Base-by-base conservation (phyloP, 2,329 filamentous ascomycete species). In the Hymenoscyphus linearis region DNA sequence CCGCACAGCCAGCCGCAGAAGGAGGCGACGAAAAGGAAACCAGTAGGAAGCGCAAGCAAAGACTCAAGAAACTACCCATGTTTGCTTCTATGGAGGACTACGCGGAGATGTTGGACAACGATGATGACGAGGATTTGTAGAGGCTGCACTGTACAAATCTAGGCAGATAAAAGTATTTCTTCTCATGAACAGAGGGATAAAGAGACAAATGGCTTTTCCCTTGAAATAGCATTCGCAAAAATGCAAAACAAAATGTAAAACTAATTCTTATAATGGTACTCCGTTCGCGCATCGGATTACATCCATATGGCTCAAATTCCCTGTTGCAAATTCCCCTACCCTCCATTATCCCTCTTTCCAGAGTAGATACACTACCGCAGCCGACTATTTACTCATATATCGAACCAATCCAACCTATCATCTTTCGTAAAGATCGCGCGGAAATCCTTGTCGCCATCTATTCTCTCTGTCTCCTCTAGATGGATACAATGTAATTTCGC, bases 71-170 rank as follows among this genome's bases (percentile, higher is more conserved):
- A 66, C 79, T 99, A 68, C 95, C 95, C 6, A 96, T 86, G 37
- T 99, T 99, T 78, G 95, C 96, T 22, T 96, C 91, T 35, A 89
- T 83, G 35, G 95, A 98, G 59, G 95, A 98, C 74, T 99, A 98
- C 75, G 93, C 92, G 16, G 89, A 89, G 69, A 82, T 96, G 77
- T 76, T 96, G 73, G 90, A 81, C 3, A 83, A 85, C 65, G 90
- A 95, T 57, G 85, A 86, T 64, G 86, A 86, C 63, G 72, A 73
- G 56, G 68, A 71, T 52, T 44, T 58, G 18, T 58, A 58, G 57
- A n/a, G 9, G 10, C 6, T 7, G 9, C 13, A 50, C 25, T 14
- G 25, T 47, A 56, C 44, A 50, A 22, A 50, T 25, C 44, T 25
- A 47, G 40, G 40, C 18, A 22, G 12, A 47, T 25, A 25, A 25